These are phyloP conservation scores for Solanum ossicruentum DNA, from an alignment of 257 asterid genomes.

Conservation along the genomic window DNA sequence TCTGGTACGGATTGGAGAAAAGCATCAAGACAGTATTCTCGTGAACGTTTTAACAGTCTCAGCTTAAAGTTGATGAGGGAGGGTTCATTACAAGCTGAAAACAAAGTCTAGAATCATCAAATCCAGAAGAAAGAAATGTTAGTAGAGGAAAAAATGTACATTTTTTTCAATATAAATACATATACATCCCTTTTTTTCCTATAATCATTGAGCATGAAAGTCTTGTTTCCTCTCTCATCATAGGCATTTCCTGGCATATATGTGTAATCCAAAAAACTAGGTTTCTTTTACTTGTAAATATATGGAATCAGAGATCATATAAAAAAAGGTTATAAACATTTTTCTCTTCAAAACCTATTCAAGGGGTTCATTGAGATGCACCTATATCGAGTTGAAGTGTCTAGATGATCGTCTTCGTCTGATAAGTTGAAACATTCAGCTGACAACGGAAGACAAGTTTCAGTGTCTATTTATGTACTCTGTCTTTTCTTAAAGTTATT, in stretches of 20 bases:
- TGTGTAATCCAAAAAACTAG: neutral
- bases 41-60: constrained; percentile 58
- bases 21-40: constrained; percentile 64
- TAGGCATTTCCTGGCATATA: neutral
- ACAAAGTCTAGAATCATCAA: constrained; percentile 11
- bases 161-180: neutral
- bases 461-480: too few species aligned
- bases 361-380: neutral
- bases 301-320: neutral
- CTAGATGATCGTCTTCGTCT: neutral
- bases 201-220: neutral
- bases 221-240: neutral
- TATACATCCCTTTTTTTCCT: neutral
- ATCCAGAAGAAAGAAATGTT: neutral
- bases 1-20: constrained; percentile 87
- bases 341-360: neutral
- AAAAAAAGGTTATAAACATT: neutral
- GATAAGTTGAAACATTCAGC: neutral
- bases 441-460: neutral
- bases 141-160: neutral
- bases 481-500: too few species aligned
- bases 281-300: neutral
- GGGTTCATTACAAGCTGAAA: constrained; percentile 41
- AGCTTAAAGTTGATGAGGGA: constrained; percentile 63
- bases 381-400: neutral